These are phyloP conservation scores for Tricholoma furcatifolium DNA, from an alignment of 768 basidiomycete species.

Conservation along the genomic window DNA sequence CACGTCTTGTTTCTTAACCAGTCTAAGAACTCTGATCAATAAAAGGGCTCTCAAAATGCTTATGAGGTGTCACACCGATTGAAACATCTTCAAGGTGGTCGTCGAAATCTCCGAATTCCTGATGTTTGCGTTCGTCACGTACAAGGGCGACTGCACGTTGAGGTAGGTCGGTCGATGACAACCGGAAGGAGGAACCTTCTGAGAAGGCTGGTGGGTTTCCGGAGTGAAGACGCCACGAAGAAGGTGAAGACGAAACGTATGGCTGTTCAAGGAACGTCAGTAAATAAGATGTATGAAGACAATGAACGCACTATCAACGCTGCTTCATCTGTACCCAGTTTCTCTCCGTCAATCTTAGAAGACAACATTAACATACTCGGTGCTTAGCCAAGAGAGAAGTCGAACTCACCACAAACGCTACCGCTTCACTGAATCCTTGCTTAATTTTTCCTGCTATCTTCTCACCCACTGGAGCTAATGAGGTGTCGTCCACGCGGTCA, in stretches of 20 bases:
- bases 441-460: slow-evolving; percentile 56
- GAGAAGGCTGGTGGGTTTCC: slow-evolving; percentile 42
- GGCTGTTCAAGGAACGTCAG: slow-evolving; percentile 36
- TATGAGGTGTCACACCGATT: slow-evolving; percentile 33
- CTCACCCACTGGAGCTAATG: slow-evolving; percentile 66
- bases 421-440: slow-evolving; percentile 51
- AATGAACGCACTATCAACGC: slow-evolving; percentile 55
- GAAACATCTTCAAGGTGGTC: slow-evolving; percentile 78
- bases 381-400: background rate
- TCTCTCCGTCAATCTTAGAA: slow-evolving; percentile 58
- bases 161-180: slow-evolving; percentile 46
- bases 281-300: background rate
- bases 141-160: slow-evolving; percentile 48
- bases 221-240: slow-evolving; percentile 48
- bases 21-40: slow-evolving; percentile 25
- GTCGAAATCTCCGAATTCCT: slow-evolving; percentile 75
- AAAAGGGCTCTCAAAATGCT: slow-evolving; percentile 17
- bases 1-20: slow-evolving; percentile 42
- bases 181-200: slow-evolving; percentile 41
- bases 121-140: slow-evolving; percentile 47
- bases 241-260: slow-evolving; percentile 38
- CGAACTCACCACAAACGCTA: slow-evolving; percentile 67
- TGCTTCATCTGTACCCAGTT: slow-evolving; percentile 48
- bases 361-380: slow-evolving; percentile 1
- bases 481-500: slow-evolving; percentile 57